phyloP scores from a whole-genome alignment of 2,329 filamentous ascomycete species.

The Endoconidiophora polonica region DNA sequence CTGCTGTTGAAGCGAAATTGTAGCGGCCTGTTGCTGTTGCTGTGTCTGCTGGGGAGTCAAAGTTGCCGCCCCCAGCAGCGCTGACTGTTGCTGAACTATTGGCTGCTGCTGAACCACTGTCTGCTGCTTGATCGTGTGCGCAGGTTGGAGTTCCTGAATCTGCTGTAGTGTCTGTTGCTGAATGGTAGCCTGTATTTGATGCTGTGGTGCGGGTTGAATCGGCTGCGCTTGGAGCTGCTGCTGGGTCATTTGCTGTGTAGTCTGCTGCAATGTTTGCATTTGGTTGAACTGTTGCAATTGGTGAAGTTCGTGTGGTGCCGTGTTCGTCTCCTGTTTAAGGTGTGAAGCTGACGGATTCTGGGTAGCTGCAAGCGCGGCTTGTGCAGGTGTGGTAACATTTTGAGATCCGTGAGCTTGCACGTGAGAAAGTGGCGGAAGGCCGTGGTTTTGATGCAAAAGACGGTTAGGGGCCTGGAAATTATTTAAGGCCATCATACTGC shows the following conservation, averaged over 20 bases:
- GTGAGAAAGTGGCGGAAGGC: slow-evolving; percentile 20
- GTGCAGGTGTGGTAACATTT: slow-evolving; percentile 13
- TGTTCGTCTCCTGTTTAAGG: slow-evolving; percentile 2
- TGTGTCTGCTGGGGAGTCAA: background rate
- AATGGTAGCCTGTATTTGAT: slow-evolving; percentile 1
- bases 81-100: background rate
- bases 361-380: slow-evolving; percentile 11
- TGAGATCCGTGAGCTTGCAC: slow-evolving; percentile 17
- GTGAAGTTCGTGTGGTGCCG: slow-evolving; percentile 9
- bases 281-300: slow-evolving; percentile 17
- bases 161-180: slow-evolving; percentile 14
- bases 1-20: slow-evolving; percentile 10
- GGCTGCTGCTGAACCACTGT: slow-evolving; percentile 10
- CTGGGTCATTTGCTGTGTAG: slow-evolving; percentile 16
- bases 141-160: slow-evolving; percentile 13
- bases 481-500: slow-evolving; percentile 14
- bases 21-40: slow-evolving; percentile 6
- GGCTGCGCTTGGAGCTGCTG: slow-evolving; percentile 11
- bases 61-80: background rate
- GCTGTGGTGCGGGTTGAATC: slow-evolving; percentile 10
- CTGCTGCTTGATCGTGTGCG: slow-evolving; percentile 8
- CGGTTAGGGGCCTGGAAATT: slow-evolving; percentile 12
- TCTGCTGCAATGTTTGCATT: slow-evolving; percentile 18
- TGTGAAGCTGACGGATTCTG: background rate
- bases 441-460: slow-evolving; percentile 17